Conservation (phyloP, 2,329 filamentous ascomycete genomes). For the Hyphodiscus sp. region DNA sequence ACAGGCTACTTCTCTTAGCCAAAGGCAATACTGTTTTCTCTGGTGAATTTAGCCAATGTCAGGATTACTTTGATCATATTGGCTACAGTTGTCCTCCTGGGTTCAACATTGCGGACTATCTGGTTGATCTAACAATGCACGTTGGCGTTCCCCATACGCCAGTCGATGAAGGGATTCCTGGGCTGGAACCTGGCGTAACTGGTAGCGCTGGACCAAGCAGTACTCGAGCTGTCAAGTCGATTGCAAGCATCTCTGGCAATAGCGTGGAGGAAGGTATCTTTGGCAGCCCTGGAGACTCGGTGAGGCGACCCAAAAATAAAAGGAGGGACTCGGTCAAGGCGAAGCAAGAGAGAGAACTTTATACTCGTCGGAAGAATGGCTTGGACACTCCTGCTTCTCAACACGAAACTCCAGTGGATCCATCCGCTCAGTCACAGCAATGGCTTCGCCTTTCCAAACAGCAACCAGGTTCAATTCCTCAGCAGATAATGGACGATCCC, state of each 20-base stretch:
- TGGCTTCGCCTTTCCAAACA: constrained; percentile 55
- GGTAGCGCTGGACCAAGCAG: constrained; percentile 76
- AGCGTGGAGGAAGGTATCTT: constrained; percentile 57
- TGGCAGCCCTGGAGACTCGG: constrained; percentile 54
- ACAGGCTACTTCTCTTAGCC: constrained; percentile 85
- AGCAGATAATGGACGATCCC: constrained; percentile 62
- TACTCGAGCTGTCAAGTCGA: constrained; percentile 81
- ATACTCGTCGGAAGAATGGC: constrained; percentile 68
- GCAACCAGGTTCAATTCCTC: constrained; percentile 43
- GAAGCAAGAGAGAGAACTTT: constrained; percentile 85
- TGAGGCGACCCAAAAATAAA: constrained; percentile 59
- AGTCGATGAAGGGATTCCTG: constrained; percentile 48
- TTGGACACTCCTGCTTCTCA: constrained; percentile 58
- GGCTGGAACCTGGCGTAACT: constrained; percentile 58
- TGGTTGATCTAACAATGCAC: constrained; percentile 97
- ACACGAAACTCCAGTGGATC: constrained; percentile 42
- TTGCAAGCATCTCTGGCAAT: constrained; percentile 72
- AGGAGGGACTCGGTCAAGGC: constrained; percentile 75
- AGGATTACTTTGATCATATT: constrained; percentile 84
- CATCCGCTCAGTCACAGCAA: constrained; percentile 43
- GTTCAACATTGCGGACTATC: constrained; percentile 97
- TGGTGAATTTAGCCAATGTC: constrained; percentile 80
- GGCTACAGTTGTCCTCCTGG: constrained; percentile 92
- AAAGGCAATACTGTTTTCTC: constrained; percentile 90
- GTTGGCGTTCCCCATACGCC: constrained; percentile 55